phyloP scores from a whole-genome alignment of 2,329 filamentous ascomycete genomes.

The Beauveria medogensis region DNA sequence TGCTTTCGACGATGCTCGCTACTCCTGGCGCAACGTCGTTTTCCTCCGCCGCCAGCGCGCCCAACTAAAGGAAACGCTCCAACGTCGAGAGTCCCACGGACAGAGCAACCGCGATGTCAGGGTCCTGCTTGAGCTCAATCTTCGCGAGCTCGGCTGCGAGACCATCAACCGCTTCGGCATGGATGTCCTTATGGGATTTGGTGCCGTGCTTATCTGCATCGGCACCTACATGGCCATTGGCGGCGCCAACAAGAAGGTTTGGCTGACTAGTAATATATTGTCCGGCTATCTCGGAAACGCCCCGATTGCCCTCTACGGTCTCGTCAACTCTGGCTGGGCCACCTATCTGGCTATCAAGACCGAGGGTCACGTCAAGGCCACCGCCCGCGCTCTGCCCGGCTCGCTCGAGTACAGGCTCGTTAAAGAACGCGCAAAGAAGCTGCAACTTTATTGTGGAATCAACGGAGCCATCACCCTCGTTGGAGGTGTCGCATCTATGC shows the following conservation, averaged over 20 bases:
- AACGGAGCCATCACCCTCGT: constrained; percentile 39
- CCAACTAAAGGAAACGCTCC: constrained; percentile 20
- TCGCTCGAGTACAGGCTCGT: constrained; percentile 23
- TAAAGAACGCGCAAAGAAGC: constrained; percentile 27
- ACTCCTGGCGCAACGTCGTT: constrained; percentile 37
- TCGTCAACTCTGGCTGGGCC: constrained; percentile 42
- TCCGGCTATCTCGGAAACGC: constrained; percentile 49
- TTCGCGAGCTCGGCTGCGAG: constrained; percentile 43
- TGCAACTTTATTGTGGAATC: constrained; percentile 35
- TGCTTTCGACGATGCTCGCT: constrained; percentile 34
- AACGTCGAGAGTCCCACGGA: constrained; percentile 1
- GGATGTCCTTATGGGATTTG: constrained; percentile 42
- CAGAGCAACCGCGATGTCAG: constrained; percentile 20
- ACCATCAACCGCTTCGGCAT: constrained; percentile 41
- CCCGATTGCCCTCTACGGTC: constrained; percentile 38
- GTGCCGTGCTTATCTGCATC: constrained; percentile 39
- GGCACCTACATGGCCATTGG: constrained; percentile 48
- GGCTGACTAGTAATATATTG: constrained; percentile 40
- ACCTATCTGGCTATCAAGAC: constrained; percentile 33
- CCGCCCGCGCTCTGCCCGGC: constrained; percentile 18
- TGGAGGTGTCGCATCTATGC: constrained; percentile 40
- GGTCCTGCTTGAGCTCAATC: constrained; percentile 34
- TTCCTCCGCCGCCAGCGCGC: constrained; percentile 35
- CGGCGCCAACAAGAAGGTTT: constrained; percentile 35
- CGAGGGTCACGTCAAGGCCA: constrained; percentile 26